Evolutionary conservation across 176 grass and related monocot genomes (phyloP).

Genomic region (Rhynchospora pubera): DNA sequence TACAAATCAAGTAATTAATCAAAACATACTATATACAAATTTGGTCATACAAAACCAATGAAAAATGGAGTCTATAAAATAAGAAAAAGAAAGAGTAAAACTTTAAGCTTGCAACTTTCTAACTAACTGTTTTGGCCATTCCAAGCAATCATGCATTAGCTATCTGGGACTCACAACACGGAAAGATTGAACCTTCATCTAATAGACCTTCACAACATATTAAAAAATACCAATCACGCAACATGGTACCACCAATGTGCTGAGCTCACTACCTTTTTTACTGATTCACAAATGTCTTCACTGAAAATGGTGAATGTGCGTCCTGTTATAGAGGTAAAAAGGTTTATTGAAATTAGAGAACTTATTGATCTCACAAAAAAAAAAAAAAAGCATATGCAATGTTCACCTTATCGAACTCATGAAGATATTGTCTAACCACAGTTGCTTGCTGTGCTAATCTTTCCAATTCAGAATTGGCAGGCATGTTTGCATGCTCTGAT

Average conservation of each 20-base stretch:
- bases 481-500: constrained; percentile 72
- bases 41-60: neutral
- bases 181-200: neutral
- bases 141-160: neutral
- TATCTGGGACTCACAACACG: neutral
- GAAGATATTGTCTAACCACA: constrained; percentile 71
- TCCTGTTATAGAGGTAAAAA: constrained; percentile 45
- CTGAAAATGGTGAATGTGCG: constrained; percentile 69
- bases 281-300: constrained; percentile 90
- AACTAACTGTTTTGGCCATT: neutral
- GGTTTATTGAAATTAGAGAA: neutral
- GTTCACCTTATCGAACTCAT: constrained; percentile 79
- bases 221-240: neutral
- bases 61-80: neutral
- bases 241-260: neutral
- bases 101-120: constrained; percentile 7
- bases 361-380: neutral
- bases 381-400: neutral
- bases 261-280: constrained; percentile 29
- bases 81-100: constrained; percentile 3
- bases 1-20: constrained; percentile 6
- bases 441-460: constrained; percentile 75
- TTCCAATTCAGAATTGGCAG: constrained; percentile 83
- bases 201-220: constrained; percentile 3
- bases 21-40: constrained; percentile 21